Evolutionary conservation across 306 rosid genomes (phyloP).

Genomic region (Quercus wislizeni): DNA sequence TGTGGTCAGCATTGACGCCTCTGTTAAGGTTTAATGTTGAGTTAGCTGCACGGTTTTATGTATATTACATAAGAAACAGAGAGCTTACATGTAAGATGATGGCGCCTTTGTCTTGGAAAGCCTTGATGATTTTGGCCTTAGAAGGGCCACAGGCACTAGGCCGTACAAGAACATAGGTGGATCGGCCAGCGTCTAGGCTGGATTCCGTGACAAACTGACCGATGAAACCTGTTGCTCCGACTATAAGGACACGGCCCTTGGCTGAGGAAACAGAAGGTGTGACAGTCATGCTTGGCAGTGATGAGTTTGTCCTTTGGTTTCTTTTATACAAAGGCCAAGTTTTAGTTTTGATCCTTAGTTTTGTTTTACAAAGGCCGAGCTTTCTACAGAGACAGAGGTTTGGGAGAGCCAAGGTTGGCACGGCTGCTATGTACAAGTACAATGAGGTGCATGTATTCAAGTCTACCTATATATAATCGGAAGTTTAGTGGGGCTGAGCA

Average conservation of each 20-base stretch:
- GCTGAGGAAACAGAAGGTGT: slow-evolving; percentile 13
- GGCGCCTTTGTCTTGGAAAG: slow-evolving; percentile 61
- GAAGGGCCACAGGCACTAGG: slow-evolving; percentile 25
- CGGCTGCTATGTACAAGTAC: too few relatives aligned
- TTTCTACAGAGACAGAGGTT: background rate
- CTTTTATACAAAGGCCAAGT: background rate
- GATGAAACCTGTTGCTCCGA: slow-evolving; percentile 67
- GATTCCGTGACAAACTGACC: slow-evolving; percentile 60
- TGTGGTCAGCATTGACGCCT: too few relatives aligned
- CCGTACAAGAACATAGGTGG: slow-evolving; percentile 48
- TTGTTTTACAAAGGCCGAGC: background rate
- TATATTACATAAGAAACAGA: background rate
- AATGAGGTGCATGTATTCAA: too few relatives aligned
- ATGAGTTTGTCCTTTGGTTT: background rate
- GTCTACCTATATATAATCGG: too few relatives aligned
- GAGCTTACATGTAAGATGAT: slow-evolving; percentile 35
- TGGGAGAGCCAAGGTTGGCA: too few relatives aligned
- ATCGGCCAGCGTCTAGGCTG: slow-evolving; percentile 36
- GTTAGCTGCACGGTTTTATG: too few relatives aligned
- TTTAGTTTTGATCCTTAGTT: background rate
- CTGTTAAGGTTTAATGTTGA: too few relatives aligned
- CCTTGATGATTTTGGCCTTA: slow-evolving; percentile 28
- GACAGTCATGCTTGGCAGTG: slow-evolving; percentile 34
- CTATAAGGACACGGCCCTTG: slow-evolving; percentile 38
- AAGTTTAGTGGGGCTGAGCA: too few relatives aligned